These are phyloP conservation scores for Aspergillus versicolor DNA, from an alignment of 2,329 filamentous ascomycete species.

Conservation along the genomic window DNA sequence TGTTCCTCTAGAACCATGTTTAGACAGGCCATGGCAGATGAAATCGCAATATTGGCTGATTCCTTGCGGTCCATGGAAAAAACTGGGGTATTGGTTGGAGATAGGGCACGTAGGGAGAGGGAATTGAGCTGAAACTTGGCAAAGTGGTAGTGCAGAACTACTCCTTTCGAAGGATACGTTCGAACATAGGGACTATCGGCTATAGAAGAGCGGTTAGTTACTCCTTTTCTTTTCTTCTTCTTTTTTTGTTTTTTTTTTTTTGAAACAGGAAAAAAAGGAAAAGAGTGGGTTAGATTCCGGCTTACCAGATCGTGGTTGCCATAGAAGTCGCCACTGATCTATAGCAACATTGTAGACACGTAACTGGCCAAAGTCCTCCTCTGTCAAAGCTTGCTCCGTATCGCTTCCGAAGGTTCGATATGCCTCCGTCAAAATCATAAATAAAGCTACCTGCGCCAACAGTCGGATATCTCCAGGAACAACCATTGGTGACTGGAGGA, in stretches of 20 bases:
- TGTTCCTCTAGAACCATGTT: constrained; percentile 49
- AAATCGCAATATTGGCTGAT: constrained; percentile 48
- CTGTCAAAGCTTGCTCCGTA: constrained; percentile 51
- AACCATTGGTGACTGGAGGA: constrained; percentile 53
- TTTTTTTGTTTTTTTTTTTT: too few relatives aligned
- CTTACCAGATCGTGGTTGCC: constrained; percentile 47
- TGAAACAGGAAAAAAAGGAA: too few relatives aligned
- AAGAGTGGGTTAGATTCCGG: neutral
- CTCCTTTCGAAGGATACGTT: constrained; percentile 51
- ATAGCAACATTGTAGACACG: constrained; percentile 48
- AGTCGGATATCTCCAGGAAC: constrained; percentile 57
- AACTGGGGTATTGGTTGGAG: constrained; percentile 42
- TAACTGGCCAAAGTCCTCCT: constrained; percentile 53
- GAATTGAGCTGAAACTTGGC: constrained; percentile 55
- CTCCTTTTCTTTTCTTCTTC: too few relatives aligned
- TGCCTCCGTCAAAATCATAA: constrained; percentile 58
- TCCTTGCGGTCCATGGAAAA: constrained; percentile 47
- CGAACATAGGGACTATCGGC: constrained; percentile 48
- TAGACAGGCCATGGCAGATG: constrained; percentile 48
- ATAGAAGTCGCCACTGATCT: constrained; percentile 54
- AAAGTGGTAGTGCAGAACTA: constrained; percentile 54
- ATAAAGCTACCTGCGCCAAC: constrained; percentile 57
- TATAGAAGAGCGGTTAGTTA: constrained; percentile 7
- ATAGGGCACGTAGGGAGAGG: constrained; percentile 41
- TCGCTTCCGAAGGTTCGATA: constrained; percentile 60